Percentiles rank a stretch among this genome's conserved stretches.
phyloP scores from a whole-genome alignment of 768 basidiomycete genomes.

The Pulveroboletus sp. region DNA sequence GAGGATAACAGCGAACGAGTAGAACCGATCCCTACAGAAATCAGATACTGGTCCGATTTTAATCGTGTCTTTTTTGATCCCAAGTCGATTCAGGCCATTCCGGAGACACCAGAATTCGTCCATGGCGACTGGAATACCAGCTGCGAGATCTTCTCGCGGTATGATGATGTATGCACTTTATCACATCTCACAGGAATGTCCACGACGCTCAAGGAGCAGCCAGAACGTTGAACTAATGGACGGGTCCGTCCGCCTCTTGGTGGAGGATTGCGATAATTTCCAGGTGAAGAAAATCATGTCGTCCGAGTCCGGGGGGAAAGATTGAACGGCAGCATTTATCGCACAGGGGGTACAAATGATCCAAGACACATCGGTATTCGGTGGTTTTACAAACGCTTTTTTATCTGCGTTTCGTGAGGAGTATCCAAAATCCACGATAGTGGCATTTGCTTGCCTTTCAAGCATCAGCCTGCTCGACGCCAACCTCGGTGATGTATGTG shows the following conservation, averaged over 20 bases:
- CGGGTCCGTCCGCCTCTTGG: conserved; percentile 57
- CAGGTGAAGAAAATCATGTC: conserved; percentile 45
- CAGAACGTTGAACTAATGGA: conserved; percentile 71
- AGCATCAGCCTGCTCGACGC: conserved; percentile 32
- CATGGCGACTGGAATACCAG: conserved; percentile 58
- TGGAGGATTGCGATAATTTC: conserved; percentile 73
- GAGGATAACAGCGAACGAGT: conserved; percentile 14
- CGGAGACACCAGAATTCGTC: conserved; percentile 49
- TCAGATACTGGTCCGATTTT: conserved; percentile 53
- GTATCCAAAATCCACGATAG: conserved; percentile 55
- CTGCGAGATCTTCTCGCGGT: conserved; percentile 48
- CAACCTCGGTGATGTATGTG: conserved; percentile 52
- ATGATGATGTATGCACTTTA: conserved; percentile 48
- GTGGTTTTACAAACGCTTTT: conserved; percentile 60
- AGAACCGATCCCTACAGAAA: conserved; percentile 17
- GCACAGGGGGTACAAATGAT: conserved; percentile 67
- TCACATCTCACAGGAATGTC: not conserved
- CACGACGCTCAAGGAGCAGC: not conserved
- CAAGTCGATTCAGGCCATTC: conserved; percentile 60
- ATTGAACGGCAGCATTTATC: not conserved
- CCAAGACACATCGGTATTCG: conserved; percentile 61
- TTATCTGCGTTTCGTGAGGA: conserved; percentile 66
- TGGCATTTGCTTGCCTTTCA: conserved; percentile 60
- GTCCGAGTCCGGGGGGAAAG: not conserved
- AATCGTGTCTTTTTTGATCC: conserved; percentile 58